These are phyloP conservation scores for Sisymbrium irio DNA, from an alignment of 345 rosid genomes.

Conservation along the genomic window DNA sequence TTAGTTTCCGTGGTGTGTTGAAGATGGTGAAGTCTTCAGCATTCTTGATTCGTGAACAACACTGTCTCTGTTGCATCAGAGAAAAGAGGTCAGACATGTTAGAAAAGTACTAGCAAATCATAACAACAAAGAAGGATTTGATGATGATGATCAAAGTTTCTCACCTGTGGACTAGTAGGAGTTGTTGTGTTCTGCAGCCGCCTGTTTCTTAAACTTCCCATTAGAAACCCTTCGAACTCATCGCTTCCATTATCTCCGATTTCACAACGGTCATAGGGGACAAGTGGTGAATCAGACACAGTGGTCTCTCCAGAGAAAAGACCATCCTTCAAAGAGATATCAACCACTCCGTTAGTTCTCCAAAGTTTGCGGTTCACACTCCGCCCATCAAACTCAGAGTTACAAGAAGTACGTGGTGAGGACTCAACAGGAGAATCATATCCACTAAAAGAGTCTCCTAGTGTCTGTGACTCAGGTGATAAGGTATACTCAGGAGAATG, in stretches of 20 bases:
- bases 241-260: constrained; percentile 32
- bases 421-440: constrained; percentile 52
- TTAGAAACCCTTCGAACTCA: constrained; percentile 59
- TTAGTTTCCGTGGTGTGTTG: constrained; percentile 48
- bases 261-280: constrained; percentile 30
- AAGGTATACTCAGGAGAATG: constrained; percentile 46
- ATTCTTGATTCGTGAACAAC: too few species aligned
- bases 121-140: constrained; percentile 47
- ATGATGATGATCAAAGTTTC: background rate
- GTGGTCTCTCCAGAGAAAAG: constrained; percentile 51
- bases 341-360: constrained; percentile 47
- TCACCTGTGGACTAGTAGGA: constrained; percentile 86
- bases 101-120: background rate
- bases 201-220: constrained; percentile 43
- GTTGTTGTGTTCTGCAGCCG: constrained; percentile 52
- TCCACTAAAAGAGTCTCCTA: constrained; percentile 39
- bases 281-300: constrained; percentile 41
- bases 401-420: constrained; percentile 37
- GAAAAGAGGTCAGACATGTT: background rate
- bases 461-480: constrained; percentile 82
- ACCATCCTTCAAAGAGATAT: constrained; percentile 81
- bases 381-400: constrained; percentile 51
- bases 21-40: background rate
- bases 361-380: constrained; percentile 62
- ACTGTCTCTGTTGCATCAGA: too few species aligned